phyloP scores from a whole-genome alignment of 257 asterid genomes.

The Schizonepeta tenuifolia region DNA sequence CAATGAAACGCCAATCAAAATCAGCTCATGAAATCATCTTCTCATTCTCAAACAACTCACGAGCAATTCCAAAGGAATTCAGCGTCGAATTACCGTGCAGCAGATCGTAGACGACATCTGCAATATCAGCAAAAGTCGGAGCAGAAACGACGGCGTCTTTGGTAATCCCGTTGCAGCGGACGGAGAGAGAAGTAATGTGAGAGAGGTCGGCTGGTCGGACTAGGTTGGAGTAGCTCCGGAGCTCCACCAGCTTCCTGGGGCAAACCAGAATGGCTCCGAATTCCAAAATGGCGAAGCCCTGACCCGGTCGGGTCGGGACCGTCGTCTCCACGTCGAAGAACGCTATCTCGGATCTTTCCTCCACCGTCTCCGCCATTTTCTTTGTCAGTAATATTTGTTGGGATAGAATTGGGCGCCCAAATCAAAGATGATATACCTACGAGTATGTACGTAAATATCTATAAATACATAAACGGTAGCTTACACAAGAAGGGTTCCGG shows the following conservation, averaged over 20 bases:
- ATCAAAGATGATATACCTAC: background rate
- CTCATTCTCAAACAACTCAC: slow-evolving; percentile 20
- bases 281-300: slow-evolving; percentile 72
- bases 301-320: slow-evolving; percentile 75
- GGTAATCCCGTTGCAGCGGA: slow-evolving; percentile 80
- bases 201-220: slow-evolving; percentile 73
- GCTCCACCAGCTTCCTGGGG: slow-evolving; percentile 92
- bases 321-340: slow-evolving; percentile 96
- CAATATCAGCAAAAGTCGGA: slow-evolving; percentile 72
- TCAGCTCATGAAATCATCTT: slow-evolving; percentile 17
- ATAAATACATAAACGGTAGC: slow-evolving; percentile 15
- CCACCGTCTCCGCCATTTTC: slow-evolving; percentile 29
- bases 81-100: slow-evolving; percentile 64
- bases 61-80: slow-evolving; percentile 3
- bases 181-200: slow-evolving; percentile 71
- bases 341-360: slow-evolving; percentile 74
- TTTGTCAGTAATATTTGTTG: background rate
- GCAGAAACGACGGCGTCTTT: slow-evolving; percentile 69
- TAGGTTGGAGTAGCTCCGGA: slow-evolving; percentile 69
- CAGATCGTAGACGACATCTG: slow-evolving; percentile 73
- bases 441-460: background rate
- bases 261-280: slow-evolving; percentile 93
- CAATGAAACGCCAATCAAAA: background rate
- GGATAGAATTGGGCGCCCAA: slow-evolving; percentile 5
- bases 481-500: slow-evolving; percentile 33